Evolutionary conservation across 2,329 filamentous ascomycete genomes (phyloP).

Genomic region (Aspergillus sp.): DNA sequence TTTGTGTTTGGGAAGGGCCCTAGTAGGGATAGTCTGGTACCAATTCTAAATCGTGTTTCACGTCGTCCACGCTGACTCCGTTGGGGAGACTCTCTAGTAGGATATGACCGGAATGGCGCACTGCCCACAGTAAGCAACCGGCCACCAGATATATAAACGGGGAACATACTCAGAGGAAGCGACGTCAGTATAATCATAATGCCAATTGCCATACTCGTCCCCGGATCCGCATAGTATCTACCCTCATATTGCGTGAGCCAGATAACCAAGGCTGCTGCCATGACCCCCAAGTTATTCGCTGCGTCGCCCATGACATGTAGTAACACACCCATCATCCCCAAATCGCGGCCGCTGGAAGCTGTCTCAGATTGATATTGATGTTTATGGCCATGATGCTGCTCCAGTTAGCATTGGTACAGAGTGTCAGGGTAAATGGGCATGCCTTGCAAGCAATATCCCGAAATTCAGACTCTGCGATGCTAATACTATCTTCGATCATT

Average conservation of each 20-base stretch:
- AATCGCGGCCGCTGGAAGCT: slow-evolving; percentile 46
- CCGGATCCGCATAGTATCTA: slow-evolving; percentile 67
- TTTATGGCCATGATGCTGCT: slow-evolving; percentile 21
- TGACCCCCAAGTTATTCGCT: slow-evolving; percentile 70
- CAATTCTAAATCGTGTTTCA: slow-evolving; percentile 63
- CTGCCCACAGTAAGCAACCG: slow-evolving; percentile 9
- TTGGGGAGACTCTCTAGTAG: slow-evolving; percentile 60
- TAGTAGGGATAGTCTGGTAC: slow-evolving; percentile 27
- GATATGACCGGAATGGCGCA: slow-evolving; percentile 48
- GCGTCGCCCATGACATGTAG: slow-evolving; percentile 67
- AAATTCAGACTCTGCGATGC: neutral
- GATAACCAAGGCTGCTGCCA: slow-evolving; percentile 61
- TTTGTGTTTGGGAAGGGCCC: neutral
- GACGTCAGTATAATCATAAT: slow-evolving; percentile 64
- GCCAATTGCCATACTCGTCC: slow-evolving; percentile 60
- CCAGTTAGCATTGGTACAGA: neutral
- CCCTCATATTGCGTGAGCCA: slow-evolving; percentile 55
- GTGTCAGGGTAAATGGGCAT: neutral
- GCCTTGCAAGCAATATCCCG: neutral
- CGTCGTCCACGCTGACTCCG: slow-evolving; percentile 54
- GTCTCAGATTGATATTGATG: slow-evolving; percentile 14
- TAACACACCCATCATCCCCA: slow-evolving; percentile 66
- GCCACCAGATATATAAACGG: neutral
- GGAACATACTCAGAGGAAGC: slow-evolving; percentile 45
- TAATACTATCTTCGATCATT: neutral